phyloP scores from a whole-genome alignment of 2,329 filamentous ascomycete species.

The Cercospora sojina region DNA sequence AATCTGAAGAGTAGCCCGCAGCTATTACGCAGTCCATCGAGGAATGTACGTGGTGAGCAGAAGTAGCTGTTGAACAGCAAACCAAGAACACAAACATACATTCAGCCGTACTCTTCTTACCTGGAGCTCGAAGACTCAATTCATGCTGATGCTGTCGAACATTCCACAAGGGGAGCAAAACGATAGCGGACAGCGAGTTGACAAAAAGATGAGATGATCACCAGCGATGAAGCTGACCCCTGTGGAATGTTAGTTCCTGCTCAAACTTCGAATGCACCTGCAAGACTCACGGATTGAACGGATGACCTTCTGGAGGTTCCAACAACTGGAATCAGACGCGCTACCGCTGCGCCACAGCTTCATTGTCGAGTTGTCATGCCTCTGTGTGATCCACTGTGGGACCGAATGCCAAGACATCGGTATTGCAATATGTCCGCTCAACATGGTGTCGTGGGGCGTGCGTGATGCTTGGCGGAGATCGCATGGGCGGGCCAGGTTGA shows the following conservation, averaged over 20 bases:
- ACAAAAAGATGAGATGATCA: conserved; percentile 12
- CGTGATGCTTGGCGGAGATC: background rate
- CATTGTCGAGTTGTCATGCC: background rate
- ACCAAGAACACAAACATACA: background rate
- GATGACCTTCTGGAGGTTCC: conserved; percentile 28
- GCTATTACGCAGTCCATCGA: background rate
- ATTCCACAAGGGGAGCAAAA: background rate
- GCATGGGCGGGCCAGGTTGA: background rate
- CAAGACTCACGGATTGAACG: conserved; percentile 21
- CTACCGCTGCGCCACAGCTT: conserved; percentile 23
- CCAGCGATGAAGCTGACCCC: conserved; percentile 22
- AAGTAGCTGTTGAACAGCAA: background rate
- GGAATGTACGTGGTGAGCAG: background rate
- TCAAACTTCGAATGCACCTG: background rate
- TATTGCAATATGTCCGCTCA: background rate
- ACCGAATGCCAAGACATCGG: background rate
- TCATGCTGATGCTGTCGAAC: background rate
- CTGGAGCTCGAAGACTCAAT: background rate
- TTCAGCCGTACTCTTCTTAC: background rate
- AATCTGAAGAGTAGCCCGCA: background rate
- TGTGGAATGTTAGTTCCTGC: background rate
- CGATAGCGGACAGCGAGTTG: background rate
- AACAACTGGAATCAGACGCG: conserved; percentile 25
- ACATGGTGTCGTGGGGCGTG: background rate
- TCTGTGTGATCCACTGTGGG: background rate